A percentile compares a stretch with the other conserved stretches of the same genome.
Evolutionary conservation across 768 basidiomycete genomes (phyloP).

Genomic region (Agrocybe pediades): DNA sequence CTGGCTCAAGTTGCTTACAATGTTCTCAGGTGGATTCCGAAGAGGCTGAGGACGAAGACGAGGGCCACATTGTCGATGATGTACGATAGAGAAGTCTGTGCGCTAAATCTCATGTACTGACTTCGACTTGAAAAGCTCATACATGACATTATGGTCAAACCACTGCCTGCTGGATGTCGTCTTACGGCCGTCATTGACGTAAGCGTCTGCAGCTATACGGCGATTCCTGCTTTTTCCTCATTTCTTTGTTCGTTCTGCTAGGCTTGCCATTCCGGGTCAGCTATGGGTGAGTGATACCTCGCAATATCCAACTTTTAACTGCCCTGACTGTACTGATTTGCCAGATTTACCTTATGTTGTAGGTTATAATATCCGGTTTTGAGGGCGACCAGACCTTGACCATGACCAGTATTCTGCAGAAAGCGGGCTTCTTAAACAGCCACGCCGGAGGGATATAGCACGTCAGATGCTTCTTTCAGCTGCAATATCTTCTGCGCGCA

Average conservation of each 20-base stretch:
- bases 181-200: conserved; percentile 76
- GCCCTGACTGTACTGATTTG: not conserved
- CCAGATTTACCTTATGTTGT: conserved; percentile 53
- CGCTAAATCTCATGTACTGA: not conserved
- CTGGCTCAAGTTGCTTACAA: not conserved
- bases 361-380: conserved; percentile 16
- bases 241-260: conserved; percentile 13
- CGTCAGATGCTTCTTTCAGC: conserved; percentile 56
- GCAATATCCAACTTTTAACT: not conserved
- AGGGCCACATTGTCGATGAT: conserved; percentile 80
- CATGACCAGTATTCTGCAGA: conserved; percentile 82
- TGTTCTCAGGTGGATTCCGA: conserved; percentile 50
- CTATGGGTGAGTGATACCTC: conserved; percentile 36
- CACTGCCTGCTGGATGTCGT: conserved; percentile 47
- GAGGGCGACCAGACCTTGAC: not conserved
- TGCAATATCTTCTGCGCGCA: not conserved
- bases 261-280: conserved; percentile 59
- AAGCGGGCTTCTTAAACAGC: conserved; percentile 93
- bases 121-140: conserved; percentile 34
- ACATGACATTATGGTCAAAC: conserved; percentile 50
- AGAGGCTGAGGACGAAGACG: no score
- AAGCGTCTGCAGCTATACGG: conserved; percentile 36
- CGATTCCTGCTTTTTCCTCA: not conserved
- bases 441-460: conserved; percentile 84
- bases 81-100: conserved; percentile 28